A percentile compares a stretch with the other conserved stretches of the same genome.
These are phyloP conservation scores for Kwoniella dejecticola DNA, from an alignment of 768 basidiomycete species.

Conservation along the genomic window DNA sequence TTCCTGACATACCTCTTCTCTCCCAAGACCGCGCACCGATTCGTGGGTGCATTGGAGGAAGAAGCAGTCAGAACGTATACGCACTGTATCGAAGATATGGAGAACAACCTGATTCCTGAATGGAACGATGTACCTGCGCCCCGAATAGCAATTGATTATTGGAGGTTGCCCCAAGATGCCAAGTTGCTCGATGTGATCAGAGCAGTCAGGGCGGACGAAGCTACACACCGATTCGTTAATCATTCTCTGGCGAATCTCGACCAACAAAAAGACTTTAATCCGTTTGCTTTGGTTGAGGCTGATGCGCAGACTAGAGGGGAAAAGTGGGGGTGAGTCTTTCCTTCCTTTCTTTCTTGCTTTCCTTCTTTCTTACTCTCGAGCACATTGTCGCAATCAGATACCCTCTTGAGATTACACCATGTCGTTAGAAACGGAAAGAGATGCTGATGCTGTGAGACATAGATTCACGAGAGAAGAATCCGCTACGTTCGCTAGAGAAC, in stretches of 20 bases:
- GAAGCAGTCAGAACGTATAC: slow-evolving; percentile 93
- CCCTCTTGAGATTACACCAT: no score
- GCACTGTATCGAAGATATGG: slow-evolving; percentile 77
- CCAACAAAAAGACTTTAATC: slow-evolving; percentile 73
- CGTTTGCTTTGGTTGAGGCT: slow-evolving; percentile 73
- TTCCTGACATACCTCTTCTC: slow-evolving; percentile 64
- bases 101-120: slow-evolving; percentile 53
- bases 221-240: slow-evolving; percentile 89
- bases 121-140: slow-evolving; percentile 74
- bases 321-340: slow-evolving; percentile 65
- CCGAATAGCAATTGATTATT: slow-evolving; percentile 91
- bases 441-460: no score
- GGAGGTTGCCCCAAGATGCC: slow-evolving; percentile 56
- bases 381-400: no score
- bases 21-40: slow-evolving; percentile 66
- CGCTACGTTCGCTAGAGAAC: slow-evolving; percentile 50
- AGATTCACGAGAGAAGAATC: slow-evolving; percentile 56
- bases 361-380: neutral
- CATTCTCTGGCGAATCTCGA: slow-evolving; percentile 90
- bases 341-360: neutral
- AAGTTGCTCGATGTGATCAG: slow-evolving; percentile 79
- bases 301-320: slow-evolving; percentile 80
- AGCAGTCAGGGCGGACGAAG: slow-evolving; percentile 89
- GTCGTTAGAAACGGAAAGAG: no score
- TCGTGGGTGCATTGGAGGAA: slow-evolving; percentile 90